These are phyloP conservation scores for Suhomyces tanzawaensis DNA, from an alignment of 805 yeast genomes.

Conservation along the genomic window DNA sequence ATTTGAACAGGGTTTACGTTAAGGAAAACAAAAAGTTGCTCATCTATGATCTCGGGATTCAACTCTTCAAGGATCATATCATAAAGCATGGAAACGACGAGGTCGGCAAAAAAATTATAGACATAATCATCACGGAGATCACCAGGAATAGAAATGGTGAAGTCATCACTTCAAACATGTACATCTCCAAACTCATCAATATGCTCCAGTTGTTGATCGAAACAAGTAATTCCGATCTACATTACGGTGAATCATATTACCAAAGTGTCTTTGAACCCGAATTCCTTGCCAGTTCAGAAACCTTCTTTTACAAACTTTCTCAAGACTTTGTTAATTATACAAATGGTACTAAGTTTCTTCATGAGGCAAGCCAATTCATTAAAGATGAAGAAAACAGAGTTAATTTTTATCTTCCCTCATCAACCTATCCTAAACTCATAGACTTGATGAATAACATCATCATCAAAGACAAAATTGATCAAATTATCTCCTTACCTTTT, in stretches of 20 bases:
- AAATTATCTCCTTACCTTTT: slow-evolving; percentile 46
- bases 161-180: slow-evolving; percentile 47
- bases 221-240: slow-evolving; percentile 18
- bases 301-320: slow-evolving; percentile 52
- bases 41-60: slow-evolving; percentile 72
- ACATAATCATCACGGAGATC: slow-evolving; percentile 53
- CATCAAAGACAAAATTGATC: slow-evolving; percentile 54
- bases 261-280: slow-evolving; percentile 63
- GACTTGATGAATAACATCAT: slow-evolving; percentile 58
- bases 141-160: slow-evolving; percentile 53
- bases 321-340: slow-evolving; percentile 38
- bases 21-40: slow-evolving; percentile 62
- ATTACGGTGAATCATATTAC: slow-evolving; percentile 59
- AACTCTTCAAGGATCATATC: slow-evolving; percentile 59
- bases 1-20: slow-evolving; percentile 81
- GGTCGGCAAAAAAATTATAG: slow-evolving; percentile 51
- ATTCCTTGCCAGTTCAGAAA: slow-evolving; percentile 52
- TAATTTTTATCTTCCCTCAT: slow-evolving; percentile 50
- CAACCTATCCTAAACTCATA: slow-evolving; percentile 52
- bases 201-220: slow-evolving; percentile 72
- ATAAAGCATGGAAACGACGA: slow-evolving; percentile 48
- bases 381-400: slow-evolving; percentile 61
- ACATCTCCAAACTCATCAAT: slow-evolving; percentile 57
- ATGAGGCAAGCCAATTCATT: slow-evolving; percentile 50
- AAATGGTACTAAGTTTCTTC: slow-evolving; percentile 55